Conservation (phyloP, 306 rosid species). For the Acmispon strigosus region DNA sequence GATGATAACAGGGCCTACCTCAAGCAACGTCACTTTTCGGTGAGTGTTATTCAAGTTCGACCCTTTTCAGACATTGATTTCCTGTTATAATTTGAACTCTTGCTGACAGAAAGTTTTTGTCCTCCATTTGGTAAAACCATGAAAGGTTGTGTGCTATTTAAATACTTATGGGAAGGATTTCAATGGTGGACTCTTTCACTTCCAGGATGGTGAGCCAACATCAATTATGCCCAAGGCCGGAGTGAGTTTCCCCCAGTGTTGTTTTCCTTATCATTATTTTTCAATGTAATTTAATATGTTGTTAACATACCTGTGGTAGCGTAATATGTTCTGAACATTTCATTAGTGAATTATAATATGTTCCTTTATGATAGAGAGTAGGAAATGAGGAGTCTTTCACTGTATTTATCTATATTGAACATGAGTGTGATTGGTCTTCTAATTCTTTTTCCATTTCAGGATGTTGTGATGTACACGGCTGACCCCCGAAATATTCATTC, state of each 20-base stretch:
- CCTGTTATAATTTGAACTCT: background rate
- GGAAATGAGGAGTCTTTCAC: background rate
- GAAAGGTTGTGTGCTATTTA: slow-evolving; percentile 86
- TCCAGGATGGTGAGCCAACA: slow-evolving; percentile 69
- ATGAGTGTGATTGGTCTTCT: background rate
- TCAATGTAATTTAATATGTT: background rate
- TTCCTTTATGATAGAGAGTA: background rate
- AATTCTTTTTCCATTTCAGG: slow-evolving; percentile 40
- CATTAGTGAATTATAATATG: background rate
- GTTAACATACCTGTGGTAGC: background rate
- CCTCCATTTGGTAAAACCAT: slow-evolving; percentile 17
- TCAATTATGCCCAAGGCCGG: slow-evolving; percentile 60
- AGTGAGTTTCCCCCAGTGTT: slow-evolving; percentile 42
- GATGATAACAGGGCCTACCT: slow-evolving; percentile 89
- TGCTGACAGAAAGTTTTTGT: slow-evolving; percentile 19
- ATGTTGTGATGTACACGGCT: slow-evolving; percentile 79
- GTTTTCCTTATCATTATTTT: background rate
- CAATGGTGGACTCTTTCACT: slow-evolving; percentile 77
- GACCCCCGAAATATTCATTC: slow-evolving; percentile 69
- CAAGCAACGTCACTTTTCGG: slow-evolving; percentile 79
- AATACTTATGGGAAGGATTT: slow-evolving; percentile 67
- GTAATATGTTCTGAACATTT: background rate
- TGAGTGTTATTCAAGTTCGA: slow-evolving; percentile 26
- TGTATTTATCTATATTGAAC: background rate
- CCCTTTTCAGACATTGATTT: background rate